Evolutionary conservation across 768 basidiomycete genomes (phyloP), one percentile per base, ranked within the genome.

Genomic region (Tulasnella sp.): DNA sequence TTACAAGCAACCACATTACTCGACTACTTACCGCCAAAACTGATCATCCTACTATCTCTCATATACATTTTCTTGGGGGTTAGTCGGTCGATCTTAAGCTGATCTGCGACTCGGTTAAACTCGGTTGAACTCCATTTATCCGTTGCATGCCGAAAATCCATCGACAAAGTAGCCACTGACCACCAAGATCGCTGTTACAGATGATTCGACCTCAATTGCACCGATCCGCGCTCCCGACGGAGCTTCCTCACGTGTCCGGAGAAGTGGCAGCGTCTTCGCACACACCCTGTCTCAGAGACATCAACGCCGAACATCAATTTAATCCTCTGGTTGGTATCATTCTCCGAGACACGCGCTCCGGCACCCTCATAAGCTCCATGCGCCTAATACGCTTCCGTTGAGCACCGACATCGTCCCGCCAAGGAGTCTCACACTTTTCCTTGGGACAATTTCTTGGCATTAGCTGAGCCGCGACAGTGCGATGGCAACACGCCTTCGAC

Each of bases 211-310:
- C n/a, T 57, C 55, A 20, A 57, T 18, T 23, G n/a, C 57, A n/a
- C 57, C 57, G 57, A 61, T 23, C 2, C 18, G 11, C 5, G n/a
- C 23, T 23, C 57, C 4, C 23, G 10, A 29, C 10, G n/a, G n/a
- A 29, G 57, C 57, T 61, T 57, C 55, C 20, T 61, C 57, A 26
- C 57, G 57, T 61, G 57, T 61, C n/a, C 57, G n/a, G n/a, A 5
- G 51, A 55, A 20, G 18, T 55, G 5, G 51, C 26, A 61, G 57
- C 57, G 10, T 61, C 57, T 61, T 61, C 57, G 57, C 57, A 61
- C 57, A 10, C 26, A 61, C 57, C 57, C 57, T 61, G 57, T 61
- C 57, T 61, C 57, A 61, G 57, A 61, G n/a, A 29, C n/a, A 61
- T 10, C 18, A 61, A 23, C 57, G 3, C 55, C 55, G 55, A 57